Conservation (phyloP, 139 green algal species). For the Closterium sp. region DNA sequence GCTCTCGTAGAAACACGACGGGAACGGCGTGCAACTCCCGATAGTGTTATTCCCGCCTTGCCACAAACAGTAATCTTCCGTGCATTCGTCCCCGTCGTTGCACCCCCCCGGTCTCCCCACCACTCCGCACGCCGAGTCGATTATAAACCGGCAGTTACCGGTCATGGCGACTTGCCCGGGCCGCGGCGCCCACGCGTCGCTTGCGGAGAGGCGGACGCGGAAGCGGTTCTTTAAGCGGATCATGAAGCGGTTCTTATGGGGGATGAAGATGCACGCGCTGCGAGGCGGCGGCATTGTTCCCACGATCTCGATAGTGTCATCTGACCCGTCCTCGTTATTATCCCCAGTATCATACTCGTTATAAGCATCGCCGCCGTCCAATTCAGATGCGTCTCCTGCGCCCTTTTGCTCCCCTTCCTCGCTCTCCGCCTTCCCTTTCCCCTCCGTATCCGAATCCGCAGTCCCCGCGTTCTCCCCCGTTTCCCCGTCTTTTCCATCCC, state of each 20-base stretch:
- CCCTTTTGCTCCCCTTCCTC: background rate
- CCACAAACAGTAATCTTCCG: background rate
- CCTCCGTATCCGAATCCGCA: background rate
- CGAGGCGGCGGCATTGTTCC: background rate
- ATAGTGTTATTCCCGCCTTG: background rate
- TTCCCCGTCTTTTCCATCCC: background rate
- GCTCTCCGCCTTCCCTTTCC: background rate
- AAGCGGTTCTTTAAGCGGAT: background rate
- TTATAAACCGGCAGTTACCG: background rate
- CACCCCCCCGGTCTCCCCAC: background rate
- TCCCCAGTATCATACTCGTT: background rate
- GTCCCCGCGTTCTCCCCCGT: background rate
- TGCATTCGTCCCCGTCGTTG: background rate
- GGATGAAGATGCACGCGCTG: background rate
- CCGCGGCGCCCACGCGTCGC: background rate
- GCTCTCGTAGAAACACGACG: slow-evolving; percentile 6
- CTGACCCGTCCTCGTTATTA: background rate
- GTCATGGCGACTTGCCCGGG: background rate
- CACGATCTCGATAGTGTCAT: background rate
- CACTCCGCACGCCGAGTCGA: background rate
- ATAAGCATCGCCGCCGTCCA: background rate
- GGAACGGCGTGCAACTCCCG: background rate
- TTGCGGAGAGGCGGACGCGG: background rate
- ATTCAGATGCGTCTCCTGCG: background rate
- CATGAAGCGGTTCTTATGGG: background rate